Percentiles rank a stretch among this genome's conserved stretches.
These are phyloP conservation scores for Trypanosomatidae sp. DNA, from an alignment of 208 protist genomes.

Conservation along the genomic window DNA sequence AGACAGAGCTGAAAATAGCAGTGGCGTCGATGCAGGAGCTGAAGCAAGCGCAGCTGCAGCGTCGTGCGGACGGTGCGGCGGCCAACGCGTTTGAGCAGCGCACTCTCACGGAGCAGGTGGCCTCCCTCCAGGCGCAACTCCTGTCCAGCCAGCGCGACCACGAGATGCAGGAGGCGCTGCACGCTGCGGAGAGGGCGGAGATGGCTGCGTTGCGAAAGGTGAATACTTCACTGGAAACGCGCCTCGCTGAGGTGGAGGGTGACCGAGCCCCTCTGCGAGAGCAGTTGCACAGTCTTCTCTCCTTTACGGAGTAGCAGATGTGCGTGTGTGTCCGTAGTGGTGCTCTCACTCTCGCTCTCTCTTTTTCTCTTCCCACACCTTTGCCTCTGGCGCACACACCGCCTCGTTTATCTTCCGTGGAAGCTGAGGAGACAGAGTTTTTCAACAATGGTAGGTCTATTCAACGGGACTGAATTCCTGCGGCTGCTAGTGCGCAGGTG, in stretches of 20 bases:
- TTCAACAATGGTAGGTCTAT: background rate
- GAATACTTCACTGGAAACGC: constrained; percentile 66
- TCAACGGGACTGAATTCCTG: background rate
- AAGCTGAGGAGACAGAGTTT: background rate
- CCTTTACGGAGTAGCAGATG: constrained; percentile 1
- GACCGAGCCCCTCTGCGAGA: constrained; percentile 76
- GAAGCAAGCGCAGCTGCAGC: constrained; percentile 13
- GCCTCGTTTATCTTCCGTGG: background rate
- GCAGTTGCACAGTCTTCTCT: constrained; percentile 67
- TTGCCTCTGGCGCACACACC: background rate
- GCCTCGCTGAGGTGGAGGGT: constrained; percentile 63
- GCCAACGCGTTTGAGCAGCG: constrained; percentile 13
- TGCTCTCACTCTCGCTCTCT: background rate
- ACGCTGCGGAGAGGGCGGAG: constrained; percentile 44
- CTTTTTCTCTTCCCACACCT: background rate
- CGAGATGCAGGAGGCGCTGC: constrained; percentile 12
- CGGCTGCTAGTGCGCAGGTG: background rate
- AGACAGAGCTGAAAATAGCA: constrained; percentile 12
- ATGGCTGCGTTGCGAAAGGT: constrained; percentile 54
- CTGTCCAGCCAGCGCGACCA: constrained; percentile 16
- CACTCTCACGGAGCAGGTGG: constrained; percentile 12
- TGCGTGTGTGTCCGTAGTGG: background rate
- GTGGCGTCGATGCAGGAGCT: constrained; percentile 4
- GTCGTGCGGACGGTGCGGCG: constrained; percentile 9
- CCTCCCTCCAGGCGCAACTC: constrained; percentile 21